Evolutionary conservation across 257 asterid genomes (phyloP), one percentile per base, ranked within the genome.

Genomic region (Coffea canephora): DNA sequence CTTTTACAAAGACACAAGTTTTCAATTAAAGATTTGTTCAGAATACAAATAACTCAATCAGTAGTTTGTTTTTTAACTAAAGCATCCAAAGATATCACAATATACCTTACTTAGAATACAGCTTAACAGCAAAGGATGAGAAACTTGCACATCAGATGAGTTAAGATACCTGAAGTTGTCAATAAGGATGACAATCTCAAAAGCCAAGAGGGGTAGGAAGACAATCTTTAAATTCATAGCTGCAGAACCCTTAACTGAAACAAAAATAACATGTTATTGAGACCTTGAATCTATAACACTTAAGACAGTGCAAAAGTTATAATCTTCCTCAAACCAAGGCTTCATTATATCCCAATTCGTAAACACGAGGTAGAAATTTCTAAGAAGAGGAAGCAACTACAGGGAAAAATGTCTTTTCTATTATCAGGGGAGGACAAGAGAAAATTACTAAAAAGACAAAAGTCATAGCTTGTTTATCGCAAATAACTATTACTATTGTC

Each of bases 141-240:
- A 78, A 4, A 57, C 18, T 21, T 23, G 68, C 71, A 69, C 64
- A 45, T 43, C 18, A 54, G 57, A 55, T 1, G 59, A 62, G 59
- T 76, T 43, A 43, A 39, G 50, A 73, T 90, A 96, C 99, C 99
- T 92, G 83, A 94, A 84, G 89, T 96, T 96, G 91, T 96, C 99
- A 71, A 90, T 82, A 62, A 96, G 97, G 83, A 92, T 85, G 77
- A 86, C 84, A 71, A 82, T 87, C 86, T 96, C 96, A 75, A 96
- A 88, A 46, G 94, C 96, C 93, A 96, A 85, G 87, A 96, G 85
- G 77, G 99, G 99, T 76, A 96, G 99, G 89, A 96, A 94, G 81
- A 85, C 97, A 52, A 91, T 85, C 82, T 88, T 96, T 88, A 96
- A 89, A 86, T 83, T 90, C 84, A 96, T 89, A 69, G 97, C 92